Evolutionary conservation across 257 asterid species (phyloP), one percentile per base, ranked within the genome.

Genomic region (Fraxinus americana): DNA sequence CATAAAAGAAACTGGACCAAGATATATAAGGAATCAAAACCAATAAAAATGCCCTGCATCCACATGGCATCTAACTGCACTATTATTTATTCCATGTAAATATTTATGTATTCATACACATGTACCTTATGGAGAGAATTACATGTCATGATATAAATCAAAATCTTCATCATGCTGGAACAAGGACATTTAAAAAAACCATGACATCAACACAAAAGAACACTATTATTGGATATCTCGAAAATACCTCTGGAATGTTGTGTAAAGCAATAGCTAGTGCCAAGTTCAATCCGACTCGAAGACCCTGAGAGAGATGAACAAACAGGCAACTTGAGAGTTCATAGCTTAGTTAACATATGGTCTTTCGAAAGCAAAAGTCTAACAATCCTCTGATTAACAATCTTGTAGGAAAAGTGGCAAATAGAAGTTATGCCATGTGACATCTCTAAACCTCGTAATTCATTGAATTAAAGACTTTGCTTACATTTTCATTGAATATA

Each of bases 261-360:
- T 91, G 96, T 86, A 92, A 85, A 57, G 94, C 87, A 84, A 94
- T 90, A 77, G 98, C 97, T 81, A 94, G 84, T 35, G 97, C 98
- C 91, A 94, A 87, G 87, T 94, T 94, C 5, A 94, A 71, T 78
- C 97, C 97, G 83, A 89, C 97, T 14, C 94, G 97, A 78, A 91
- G 89, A 81, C 92, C 98, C 97, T 94, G 88, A 74, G 78, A 72
- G 78, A 77, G 80, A 72, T 32, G 73, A 82, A 78, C 74, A 77
- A 75, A 72, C 21, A 74, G 80, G 45, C 54, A 32, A 21, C 52
- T 25, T 63, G 67, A 39, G 75, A 30, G 52, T 23, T 23, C 10
- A 35, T 61, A 50, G 72, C n/a, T 43, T 19, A 57, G 27, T 61
- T 80, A 72, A 48, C 9, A 8, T 25, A 54, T 70, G 57, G 54